Percentiles rank a stretch among this genome's conserved stretches.
Conservation (phyloP, 345 rosid species). For the Eutrema heterophyllum region DNA sequence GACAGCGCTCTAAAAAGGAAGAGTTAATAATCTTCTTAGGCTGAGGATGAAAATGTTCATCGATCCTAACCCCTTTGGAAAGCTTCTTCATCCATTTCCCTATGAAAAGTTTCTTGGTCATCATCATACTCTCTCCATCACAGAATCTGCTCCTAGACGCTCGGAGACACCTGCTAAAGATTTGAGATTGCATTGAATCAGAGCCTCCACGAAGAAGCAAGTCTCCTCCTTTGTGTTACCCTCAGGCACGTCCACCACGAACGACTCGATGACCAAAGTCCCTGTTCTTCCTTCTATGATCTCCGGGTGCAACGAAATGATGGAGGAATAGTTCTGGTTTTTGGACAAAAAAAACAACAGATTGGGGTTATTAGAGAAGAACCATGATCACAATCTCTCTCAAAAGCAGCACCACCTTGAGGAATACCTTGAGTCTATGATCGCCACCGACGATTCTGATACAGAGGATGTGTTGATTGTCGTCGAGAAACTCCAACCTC, state of each 20-base stretch:
- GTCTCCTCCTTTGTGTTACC: slow-evolving; percentile 97
- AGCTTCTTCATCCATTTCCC: background rate
- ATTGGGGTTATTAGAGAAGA: background rate
- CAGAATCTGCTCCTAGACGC: slow-evolving; percentile 58
- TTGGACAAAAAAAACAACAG: background rate
- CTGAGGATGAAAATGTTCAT: background rate
- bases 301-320: slow-evolving; percentile 82
- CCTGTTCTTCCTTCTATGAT: slow-evolving; percentile 74
- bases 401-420: too few species aligned
- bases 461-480: slow-evolving; percentile 54
- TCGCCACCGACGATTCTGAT: slow-evolving; percentile 67
- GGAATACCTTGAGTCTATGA: slow-evolving; percentile 60
- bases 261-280: slow-evolving; percentile 75
- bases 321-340: slow-evolving; percentile 77
- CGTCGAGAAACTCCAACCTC: slow-evolving; percentile 66
- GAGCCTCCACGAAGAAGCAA: slow-evolving; percentile 77
- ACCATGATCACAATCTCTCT: background rate
- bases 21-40: background rate
- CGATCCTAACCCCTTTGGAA: background rate
- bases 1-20: background rate
- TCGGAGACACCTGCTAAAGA: slow-evolving; percentile 77
- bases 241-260: slow-evolving; percentile 80
- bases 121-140: slow-evolving; percentile 17
- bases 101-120: background rate
- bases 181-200: slow-evolving; percentile 79